Percentiles rank a stretch among this genome's conserved stretches.
These are phyloP conservation scores for Paratinospora sagittata DNA, from an alignment of 164 flowering plant species.

Conservation along the genomic window DNA sequence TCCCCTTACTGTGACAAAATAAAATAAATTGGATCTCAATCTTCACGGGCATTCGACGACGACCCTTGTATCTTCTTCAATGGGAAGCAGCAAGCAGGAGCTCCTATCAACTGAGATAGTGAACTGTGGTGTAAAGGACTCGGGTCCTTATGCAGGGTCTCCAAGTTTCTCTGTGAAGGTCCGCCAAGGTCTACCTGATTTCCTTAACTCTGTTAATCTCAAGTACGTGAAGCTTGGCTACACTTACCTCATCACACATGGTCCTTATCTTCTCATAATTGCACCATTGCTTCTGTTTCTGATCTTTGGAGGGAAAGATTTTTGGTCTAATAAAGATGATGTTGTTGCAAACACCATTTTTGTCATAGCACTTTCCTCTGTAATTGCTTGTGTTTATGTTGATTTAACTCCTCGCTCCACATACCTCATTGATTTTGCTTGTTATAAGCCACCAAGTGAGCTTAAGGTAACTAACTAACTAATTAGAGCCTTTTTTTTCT, in stretches of 20 bases:
- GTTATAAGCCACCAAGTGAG: constrained; percentile 51
- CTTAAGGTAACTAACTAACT: constrained; percentile 40
- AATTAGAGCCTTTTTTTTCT: too few relatives aligned
- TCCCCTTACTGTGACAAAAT: too few relatives aligned
- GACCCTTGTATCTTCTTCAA: constrained; percentile 1
- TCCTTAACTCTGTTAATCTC: constrained; percentile 48
- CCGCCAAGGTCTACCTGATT: constrained; percentile 46
- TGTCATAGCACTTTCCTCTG: constrained; percentile 17
- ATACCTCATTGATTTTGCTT: constrained; percentile 62
- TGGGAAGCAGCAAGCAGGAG: constrained; percentile 26
- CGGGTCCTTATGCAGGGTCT: constrained; percentile 49
- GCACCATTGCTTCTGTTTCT: constrained; percentile 25
- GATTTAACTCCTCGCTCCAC: constrained; percentile 33
- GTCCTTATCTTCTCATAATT: constrained; percentile 22
- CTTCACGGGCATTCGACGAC: too few relatives aligned
- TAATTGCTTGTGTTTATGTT: constrained; percentile 25
- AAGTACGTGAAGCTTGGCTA: constrained; percentile 68
- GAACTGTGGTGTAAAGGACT: constrained; percentile 32
- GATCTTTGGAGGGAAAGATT: constrained; percentile 24
- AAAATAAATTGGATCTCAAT: too few relatives aligned
- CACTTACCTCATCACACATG: constrained; percentile 36
- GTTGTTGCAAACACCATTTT: constrained; percentile 16
- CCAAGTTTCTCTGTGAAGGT: constrained; percentile 46
- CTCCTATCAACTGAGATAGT: constrained; percentile 45
- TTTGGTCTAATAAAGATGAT: constrained; percentile 13